Percentiles rank a stretch among this genome's conserved stretches.
phyloP scores from a whole-genome alignment of 495 filamentous ascomycete species.

The Xylaria longipes region DNA sequence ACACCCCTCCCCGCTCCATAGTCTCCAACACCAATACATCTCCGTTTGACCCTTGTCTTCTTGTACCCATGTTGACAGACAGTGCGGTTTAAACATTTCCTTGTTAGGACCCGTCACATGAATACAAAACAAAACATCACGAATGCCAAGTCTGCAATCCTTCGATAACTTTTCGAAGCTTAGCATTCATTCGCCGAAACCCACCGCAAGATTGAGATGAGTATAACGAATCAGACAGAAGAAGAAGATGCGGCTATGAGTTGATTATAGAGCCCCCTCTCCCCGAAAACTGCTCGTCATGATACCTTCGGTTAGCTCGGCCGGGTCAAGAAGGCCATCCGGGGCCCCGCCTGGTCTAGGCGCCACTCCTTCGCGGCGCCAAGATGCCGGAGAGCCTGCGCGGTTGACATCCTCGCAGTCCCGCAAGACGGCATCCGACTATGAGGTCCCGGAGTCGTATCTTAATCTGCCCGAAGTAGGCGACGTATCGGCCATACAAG shows the following conservation, averaged over 20 bases:
- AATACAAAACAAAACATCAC: not conserved
- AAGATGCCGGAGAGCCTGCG: not conserved
- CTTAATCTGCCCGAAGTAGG: slow-evolving; percentile 56
- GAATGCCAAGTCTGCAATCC: not conserved
- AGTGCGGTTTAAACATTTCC: no score
- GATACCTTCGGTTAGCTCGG: not conserved
- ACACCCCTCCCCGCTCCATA: no score
- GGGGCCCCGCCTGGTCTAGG: not conserved
- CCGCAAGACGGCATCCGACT: slow-evolving; percentile 33
- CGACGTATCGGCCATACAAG: slow-evolving; percentile 52
- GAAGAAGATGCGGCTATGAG: not conserved
- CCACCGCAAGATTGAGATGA: not conserved
- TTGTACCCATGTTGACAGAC: no score
- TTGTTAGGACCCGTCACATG: no score
- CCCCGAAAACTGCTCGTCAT: not conserved
- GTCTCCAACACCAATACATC: no score
- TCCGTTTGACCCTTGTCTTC: no score
- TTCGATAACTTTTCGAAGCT: not conserved
- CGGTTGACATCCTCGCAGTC: not conserved
- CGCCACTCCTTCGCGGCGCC: slow-evolving; percentile 9
- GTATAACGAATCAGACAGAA: not conserved
- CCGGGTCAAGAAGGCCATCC: not conserved
- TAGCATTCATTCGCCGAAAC: not conserved
- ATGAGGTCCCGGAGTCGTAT: slow-evolving; percentile 57
- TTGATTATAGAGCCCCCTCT: no score